These are phyloP conservation scores for Acanthochlamys bracteata DNA, from an alignment of 106 monocot species.

Conservation along the genomic window DNA sequence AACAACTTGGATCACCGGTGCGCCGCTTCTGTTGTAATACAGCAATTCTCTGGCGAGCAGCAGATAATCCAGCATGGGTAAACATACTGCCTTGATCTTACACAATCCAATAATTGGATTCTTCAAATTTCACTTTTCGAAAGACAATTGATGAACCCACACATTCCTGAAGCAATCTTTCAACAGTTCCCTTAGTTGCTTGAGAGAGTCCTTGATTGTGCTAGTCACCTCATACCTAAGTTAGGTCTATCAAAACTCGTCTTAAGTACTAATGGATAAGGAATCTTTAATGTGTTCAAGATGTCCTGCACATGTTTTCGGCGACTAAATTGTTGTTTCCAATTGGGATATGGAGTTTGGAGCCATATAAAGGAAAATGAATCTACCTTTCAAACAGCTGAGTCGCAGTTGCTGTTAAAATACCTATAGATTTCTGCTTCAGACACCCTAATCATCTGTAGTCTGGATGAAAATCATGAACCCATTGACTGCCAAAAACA, in stretches of 20 bases:
- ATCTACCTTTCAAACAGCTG: slow-evolving; percentile 58
- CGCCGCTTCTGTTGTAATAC: slow-evolving; percentile 93
- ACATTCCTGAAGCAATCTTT: slow-evolving; percentile 69
- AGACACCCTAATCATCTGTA: slow-evolving; percentile 79
- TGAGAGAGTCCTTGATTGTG: slow-evolving; percentile 75
- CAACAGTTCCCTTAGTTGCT: slow-evolving; percentile 71
- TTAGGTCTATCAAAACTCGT: slow-evolving; percentile 88
- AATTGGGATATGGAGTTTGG: not conserved
- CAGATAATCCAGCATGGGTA: slow-evolving; percentile 95
- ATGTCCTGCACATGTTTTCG: slow-evolving; percentile 58
- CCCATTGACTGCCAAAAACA: slow-evolving; percentile 68
- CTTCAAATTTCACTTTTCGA: slow-evolving; percentile 85
- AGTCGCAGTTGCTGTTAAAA: slow-evolving; percentile 96
- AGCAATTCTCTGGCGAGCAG: slow-evolving; percentile 55
- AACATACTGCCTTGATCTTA: slow-evolving; percentile 64
- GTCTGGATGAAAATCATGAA: slow-evolving; percentile 97
- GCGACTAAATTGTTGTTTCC: not conserved
- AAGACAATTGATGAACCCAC: slow-evolving; percentile 91
- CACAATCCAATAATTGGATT: slow-evolving; percentile 71
- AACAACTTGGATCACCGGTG: slow-evolving; percentile 70
- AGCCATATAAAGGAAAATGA: not conserved
- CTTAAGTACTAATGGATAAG: slow-evolving; percentile 62
- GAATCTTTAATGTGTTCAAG: slow-evolving; percentile 61
- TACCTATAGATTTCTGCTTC: slow-evolving; percentile 80
- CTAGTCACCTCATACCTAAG: slow-evolving; percentile 68